Conservation (phyloP, 2,329 filamentous ascomycete species). For the Polychaeton citri region DNA sequence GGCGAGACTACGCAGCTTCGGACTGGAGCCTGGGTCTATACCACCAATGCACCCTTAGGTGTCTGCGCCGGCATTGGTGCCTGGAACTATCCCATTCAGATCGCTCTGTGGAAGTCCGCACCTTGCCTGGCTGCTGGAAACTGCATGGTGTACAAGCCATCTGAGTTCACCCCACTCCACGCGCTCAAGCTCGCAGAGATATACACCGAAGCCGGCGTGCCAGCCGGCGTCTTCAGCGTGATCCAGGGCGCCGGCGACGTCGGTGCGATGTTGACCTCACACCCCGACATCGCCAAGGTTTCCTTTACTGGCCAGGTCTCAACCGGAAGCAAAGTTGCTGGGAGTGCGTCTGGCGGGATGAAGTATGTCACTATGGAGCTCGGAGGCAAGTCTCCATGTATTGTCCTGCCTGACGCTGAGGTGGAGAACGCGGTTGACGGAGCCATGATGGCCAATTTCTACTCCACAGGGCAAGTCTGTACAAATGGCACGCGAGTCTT, state of each 20-base stretch:
- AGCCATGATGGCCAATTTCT: slow-evolving; percentile 87
- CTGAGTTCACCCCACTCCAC: slow-evolving; percentile 77
- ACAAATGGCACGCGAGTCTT: slow-evolving; percentile 87
- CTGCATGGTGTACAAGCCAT: slow-evolving; percentile 84
- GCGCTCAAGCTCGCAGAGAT: slow-evolving; percentile 61
- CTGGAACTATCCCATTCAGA: slow-evolving; percentile 88
- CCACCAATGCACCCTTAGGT: slow-evolving; percentile 66
- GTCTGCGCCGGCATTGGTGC: slow-evolving; percentile 80
- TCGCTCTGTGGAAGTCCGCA: slow-evolving; percentile 80
- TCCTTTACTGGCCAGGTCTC: slow-evolving; percentile 80
- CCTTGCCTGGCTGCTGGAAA: slow-evolving; percentile 77
- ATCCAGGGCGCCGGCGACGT: slow-evolving; percentile 69
- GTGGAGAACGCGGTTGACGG: slow-evolving; percentile 72
- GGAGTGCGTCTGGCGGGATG: slow-evolving; percentile 61
- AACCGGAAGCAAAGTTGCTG: slow-evolving; percentile 71
- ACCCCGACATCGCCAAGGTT: slow-evolving; percentile 66
- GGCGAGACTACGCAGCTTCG: slow-evolving; percentile 65
- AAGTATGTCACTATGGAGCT: slow-evolving; percentile 90
- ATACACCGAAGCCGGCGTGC: slow-evolving; percentile 66
- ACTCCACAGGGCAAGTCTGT: slow-evolving; percentile 81
- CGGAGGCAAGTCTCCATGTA: slow-evolving; percentile 70
- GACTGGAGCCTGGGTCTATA: slow-evolving; percentile 68
- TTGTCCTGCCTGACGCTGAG: slow-evolving; percentile 69
- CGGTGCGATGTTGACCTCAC: slow-evolving; percentile 60
- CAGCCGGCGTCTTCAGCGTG: slow-evolving; percentile 75